These are phyloP conservation scores for Spizellomyces sp. DNA, from an alignment of 192 early-diverging fungal species.

Conservation along the genomic window DNA sequence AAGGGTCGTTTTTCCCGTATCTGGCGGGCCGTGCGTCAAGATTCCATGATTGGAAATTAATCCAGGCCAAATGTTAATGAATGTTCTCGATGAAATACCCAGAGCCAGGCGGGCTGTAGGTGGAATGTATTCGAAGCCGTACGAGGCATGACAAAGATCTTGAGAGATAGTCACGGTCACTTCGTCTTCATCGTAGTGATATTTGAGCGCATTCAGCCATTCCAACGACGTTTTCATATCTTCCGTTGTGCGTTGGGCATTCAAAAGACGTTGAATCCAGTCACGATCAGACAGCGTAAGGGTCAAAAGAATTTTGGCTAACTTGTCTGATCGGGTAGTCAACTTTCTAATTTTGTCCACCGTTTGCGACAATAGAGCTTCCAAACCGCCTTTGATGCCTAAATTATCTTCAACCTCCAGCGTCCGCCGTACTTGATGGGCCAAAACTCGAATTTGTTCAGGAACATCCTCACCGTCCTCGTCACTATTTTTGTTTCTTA, in stretches of 20 bases:
- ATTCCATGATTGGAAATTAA: constrained; percentile 12
- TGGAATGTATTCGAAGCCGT: constrained; percentile 24
- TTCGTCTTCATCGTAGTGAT: constrained; percentile 22
- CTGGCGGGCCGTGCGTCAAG: background rate
- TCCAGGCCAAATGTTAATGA: background rate
- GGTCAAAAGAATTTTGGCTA: background rate
- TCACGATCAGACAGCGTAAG: background rate
- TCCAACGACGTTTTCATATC: background rate
- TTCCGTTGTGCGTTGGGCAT: background rate
- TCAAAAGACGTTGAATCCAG: background rate
- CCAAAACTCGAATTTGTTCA: background rate
- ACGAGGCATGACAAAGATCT: background rate
- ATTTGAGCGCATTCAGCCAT: constrained; percentile 19
- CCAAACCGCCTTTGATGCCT: background rate
- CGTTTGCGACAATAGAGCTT: background rate
- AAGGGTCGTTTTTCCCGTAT: constrained; percentile 14
- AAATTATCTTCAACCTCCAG: background rate
- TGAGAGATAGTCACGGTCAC: constrained; percentile 10
- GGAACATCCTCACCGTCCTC: background rate
- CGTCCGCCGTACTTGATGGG: background rate
- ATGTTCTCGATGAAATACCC: background rate
- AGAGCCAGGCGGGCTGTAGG: background rate
- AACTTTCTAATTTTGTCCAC: background rate
- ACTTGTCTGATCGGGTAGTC: background rate
- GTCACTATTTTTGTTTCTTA: background rate